Percentiles rank a stretch among this genome's conserved stretches.
phyloP scores from a whole-genome alignment of 257 asterid species.

The Solanum ossicruentum region DNA sequence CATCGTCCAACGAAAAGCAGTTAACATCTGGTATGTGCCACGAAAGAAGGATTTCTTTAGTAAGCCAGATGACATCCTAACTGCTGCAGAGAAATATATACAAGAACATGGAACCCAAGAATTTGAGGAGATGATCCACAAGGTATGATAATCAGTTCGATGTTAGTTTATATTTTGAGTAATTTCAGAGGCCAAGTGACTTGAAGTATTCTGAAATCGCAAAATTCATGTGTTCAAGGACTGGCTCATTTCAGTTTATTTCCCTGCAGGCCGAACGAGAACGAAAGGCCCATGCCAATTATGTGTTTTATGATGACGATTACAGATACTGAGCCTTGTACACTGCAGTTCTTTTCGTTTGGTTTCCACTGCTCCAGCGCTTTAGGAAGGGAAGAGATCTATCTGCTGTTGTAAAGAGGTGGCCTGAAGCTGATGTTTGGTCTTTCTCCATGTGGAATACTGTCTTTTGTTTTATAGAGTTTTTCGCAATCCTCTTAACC shows the following conservation, averaged over 20 bases:
- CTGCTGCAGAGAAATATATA: conserved; percentile 72
- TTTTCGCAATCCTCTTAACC: neutral
- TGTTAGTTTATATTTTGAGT: neutral
- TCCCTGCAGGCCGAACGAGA: conserved; percentile 42
- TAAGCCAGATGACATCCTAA: conserved; percentile 68
- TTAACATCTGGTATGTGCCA: conserved; percentile 71
- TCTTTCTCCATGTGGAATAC: neutral
- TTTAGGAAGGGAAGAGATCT: neutral
- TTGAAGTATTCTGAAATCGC: neutral
- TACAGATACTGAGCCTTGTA: conserved; percentile 32
- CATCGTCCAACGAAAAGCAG: conserved; percentile 47
- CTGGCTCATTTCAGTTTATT: neutral
- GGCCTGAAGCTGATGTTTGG: neutral
- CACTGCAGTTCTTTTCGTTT: neutral
- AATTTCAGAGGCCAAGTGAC: neutral
- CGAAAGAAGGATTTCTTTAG: conserved; percentile 44
- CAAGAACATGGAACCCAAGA: conserved; percentile 58
- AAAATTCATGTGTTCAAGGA: neutral
- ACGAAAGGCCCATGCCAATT: conserved; percentile 22
- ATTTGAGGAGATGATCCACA: conserved; percentile 54
- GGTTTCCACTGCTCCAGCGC: neutral
- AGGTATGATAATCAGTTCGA: conserved; percentile 26
- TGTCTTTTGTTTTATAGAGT: neutral
- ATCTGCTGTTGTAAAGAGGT: conserved; percentile 27
- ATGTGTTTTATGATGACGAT: conserved; percentile 35